Conservation (phyloP, 148 eudicot species). For the Selenicereus undatus region DNA sequence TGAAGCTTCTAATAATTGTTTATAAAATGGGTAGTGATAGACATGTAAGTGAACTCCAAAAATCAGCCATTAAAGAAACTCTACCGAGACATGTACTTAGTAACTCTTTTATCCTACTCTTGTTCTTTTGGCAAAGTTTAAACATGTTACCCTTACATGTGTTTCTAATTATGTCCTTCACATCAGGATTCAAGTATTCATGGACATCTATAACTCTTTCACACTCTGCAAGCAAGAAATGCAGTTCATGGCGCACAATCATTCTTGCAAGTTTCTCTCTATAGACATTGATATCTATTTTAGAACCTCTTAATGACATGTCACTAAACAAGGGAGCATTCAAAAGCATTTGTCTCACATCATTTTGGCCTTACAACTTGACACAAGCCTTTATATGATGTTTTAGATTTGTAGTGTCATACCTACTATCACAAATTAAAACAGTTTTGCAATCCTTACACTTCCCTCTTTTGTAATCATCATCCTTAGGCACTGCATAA, state of each 20-base stretch:
- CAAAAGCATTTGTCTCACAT: not conserved
- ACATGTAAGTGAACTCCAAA: too few species aligned
- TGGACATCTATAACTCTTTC: not conserved
- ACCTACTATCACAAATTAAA: too few species aligned
- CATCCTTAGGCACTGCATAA: too few species aligned
- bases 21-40: too few species aligned
- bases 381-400: not conserved
- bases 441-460: too few species aligned
- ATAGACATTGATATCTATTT: not conserved
- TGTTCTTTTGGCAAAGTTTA: not conserved
- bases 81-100: too few species aligned
- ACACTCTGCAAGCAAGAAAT: not conserved
- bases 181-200: not conserved
- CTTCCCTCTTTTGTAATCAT: too few species aligned
- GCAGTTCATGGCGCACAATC: not conserved
- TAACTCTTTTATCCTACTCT: too few species aligned
- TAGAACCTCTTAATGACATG: not conserved
- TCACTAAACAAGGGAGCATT: not conserved
- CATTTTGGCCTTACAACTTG: not conserved
- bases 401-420: too few species aligned
- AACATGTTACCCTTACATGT: not conserved
- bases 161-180: not conserved
- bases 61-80: too few species aligned
- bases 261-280: not conserved
- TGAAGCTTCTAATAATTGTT: too few species aligned